phyloP scores from a whole-genome alignment of 1,284 basidiomycete species.

The Ustilago tritici region DNA sequence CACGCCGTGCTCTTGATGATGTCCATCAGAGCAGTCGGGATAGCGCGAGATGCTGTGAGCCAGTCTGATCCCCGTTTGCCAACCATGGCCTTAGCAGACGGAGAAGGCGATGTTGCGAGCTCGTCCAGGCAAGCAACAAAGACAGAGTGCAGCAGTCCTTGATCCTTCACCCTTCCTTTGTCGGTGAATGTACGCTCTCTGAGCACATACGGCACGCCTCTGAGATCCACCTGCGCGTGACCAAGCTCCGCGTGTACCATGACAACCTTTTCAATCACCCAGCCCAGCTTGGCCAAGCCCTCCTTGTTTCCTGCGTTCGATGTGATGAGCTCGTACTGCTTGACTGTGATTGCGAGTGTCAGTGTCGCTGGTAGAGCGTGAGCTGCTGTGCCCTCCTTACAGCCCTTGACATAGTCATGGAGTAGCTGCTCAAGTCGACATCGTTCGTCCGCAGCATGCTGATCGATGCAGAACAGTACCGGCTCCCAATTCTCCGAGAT shows the following conservation, averaged over 20 bases:
- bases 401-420: conserved; percentile 74
- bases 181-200: conserved; percentile 17
- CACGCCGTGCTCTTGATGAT: conserved; percentile 38
- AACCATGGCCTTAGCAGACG: neutral
- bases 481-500: conserved; percentile 47
- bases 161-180: conserved; percentile 22
- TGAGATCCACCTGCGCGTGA: conserved; percentile 38
- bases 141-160: neutral
- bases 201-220: conserved; percentile 27
- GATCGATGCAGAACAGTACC: conserved; percentile 83
- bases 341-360: conserved; percentile 21
- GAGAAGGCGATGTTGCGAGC: neutral
- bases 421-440: conserved; percentile 87
- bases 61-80: conserved; percentile 7
- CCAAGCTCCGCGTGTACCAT: conserved; percentile 22
- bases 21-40: conserved; percentile 25
- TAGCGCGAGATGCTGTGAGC: conserved; percentile 2
- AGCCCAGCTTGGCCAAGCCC: conserved; percentile 21
- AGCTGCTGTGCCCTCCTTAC: conserved; percentile 9
- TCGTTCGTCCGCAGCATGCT: conserved; percentile 92
- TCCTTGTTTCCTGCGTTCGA: neutral
- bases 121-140: conserved; percentile 23
- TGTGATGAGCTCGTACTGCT: conserved; percentile 24
- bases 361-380: neutral
- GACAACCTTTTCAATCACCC: conserved; percentile 13